Base-by-base conservation (phyloP, 2,329 filamentous ascomycete genomes). In the Biscogniauxia marginata region DNA sequence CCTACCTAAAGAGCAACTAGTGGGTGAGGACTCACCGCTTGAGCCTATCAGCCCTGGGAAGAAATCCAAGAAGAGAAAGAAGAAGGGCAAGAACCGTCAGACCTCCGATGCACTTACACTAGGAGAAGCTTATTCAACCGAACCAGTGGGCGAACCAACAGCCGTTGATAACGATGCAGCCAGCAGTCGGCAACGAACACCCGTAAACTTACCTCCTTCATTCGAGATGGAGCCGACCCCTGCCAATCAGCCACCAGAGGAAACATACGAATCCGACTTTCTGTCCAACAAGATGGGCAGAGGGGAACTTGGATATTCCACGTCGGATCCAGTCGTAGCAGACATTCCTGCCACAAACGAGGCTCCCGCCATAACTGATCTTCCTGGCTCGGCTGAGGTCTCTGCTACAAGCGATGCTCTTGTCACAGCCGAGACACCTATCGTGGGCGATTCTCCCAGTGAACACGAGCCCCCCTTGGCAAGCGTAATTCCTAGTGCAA, bases 1-100 rank as follows among this genome's bases (percentile, higher is more conserved):
- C n/a, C 30, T 16, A 39, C 30, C 30, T n/a, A 11, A 39, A 39
- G 30, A 9, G 3, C 30, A 39, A 5, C 13, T 34, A 11, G 30
- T 34, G 30, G 30, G 30, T 34, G 30, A 34, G 30, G 30, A 34
- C 4, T 3, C 53, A 19, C 53, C 48, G 50, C 52, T 50, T 20
- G 60, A 66, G 22, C 51, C 58, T 18, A 49, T 44, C 19, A 64
- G 56, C 23, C 52, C 56, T 52, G 59, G 8, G 54, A 66, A 67
- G 21, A 63, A 65, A 53, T 60, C 58, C 43, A 65, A 66, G 44
- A 66, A 66, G 51, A 52, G 48, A 20, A 65, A 67, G 58, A 65
- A 65, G 54, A 59, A 30, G 48, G 50, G 50, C 47, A 50, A 62
- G 39, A 49, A 11, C 13, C 30, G 30, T 39, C 30, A 39, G 5